Evolutionary conservation across 345 rosid genomes (phyloP).

Genomic region (Anastatica hierochuntica): DNA sequence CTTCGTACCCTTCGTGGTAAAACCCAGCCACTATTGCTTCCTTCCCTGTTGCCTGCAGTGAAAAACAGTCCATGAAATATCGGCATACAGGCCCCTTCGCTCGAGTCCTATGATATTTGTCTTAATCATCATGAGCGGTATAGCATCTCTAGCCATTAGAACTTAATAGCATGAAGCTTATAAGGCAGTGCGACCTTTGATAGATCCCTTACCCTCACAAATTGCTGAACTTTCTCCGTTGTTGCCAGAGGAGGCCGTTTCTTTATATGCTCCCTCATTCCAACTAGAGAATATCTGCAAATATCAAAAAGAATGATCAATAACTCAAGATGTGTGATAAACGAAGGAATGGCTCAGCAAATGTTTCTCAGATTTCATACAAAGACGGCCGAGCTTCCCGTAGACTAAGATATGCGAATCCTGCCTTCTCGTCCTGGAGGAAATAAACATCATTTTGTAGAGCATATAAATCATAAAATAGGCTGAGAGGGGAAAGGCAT

Average conservation of each 20-base stretch:
- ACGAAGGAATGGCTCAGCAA: constrained; percentile 9
- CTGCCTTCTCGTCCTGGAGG: constrained; percentile 70
- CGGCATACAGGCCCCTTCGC: neutral
- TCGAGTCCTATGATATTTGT: neutral
- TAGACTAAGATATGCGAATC: constrained; percentile 85
- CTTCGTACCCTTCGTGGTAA: constrained; percentile 92
- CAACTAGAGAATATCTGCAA: constrained; percentile 61
- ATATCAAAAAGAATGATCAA: neutral
- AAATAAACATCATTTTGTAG: constrained; percentile 7
- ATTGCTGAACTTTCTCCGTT: constrained; percentile 87
- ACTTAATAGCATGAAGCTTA: neutral
- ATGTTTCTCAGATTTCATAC: constrained; percentile 38
- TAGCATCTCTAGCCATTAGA: neutral
- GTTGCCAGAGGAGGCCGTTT: constrained; percentile 96
- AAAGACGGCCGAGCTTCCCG: constrained; percentile 86
- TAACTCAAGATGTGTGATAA: neutral
- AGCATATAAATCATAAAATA: neutral
- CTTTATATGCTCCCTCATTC: constrained; percentile 92
- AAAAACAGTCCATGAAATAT: constrained; percentile 9
- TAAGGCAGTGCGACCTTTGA: neutral
- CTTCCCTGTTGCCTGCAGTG: constrained; percentile 68
- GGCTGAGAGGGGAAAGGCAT: neutral
- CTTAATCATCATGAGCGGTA: neutral
- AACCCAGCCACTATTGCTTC: constrained; percentile 90
- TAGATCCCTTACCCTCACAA: constrained; percentile 64